phyloP scores from a whole-genome alignment of 495 filamentous ascomycete species.

The Astrothelium macrocarpum region DNA sequence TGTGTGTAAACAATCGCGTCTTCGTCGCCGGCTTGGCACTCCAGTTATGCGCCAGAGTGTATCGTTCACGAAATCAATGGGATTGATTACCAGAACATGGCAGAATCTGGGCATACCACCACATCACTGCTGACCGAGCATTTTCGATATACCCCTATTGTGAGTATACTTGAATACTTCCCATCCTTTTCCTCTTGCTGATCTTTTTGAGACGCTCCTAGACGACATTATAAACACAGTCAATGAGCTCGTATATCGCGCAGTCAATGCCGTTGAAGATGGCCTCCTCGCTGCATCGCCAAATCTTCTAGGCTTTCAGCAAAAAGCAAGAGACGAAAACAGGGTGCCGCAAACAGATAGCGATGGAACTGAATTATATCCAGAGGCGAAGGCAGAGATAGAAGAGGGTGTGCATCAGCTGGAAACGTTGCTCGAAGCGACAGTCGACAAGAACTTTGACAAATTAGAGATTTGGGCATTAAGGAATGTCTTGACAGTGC shows the following conservation, averaged over 20 bases:
- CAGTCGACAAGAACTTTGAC: conserved; percentile 71
- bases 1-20: conserved; percentile 3
- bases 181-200: conserved; percentile 18
- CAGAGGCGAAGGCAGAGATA: conserved; percentile 59
- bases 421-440: conserved; percentile 81
- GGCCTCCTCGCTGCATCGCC: conserved; percentile 65
- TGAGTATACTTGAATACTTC: conserved; percentile 35
- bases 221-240: conserved; percentile 97
- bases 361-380: conserved; percentile 38
- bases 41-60: background rate
- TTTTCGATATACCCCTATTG: conserved; percentile 85
- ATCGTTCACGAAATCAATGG: background rate
- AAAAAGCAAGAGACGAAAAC: conserved; percentile 14
- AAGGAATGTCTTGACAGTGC: conserved; percentile 77
- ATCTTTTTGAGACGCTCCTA: conserved; percentile 59
- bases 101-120: conserved; percentile 38
- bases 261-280: conserved; percentile 71
- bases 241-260: conserved; percentile 79
- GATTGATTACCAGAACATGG: conserved; percentile 31
- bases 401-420: conserved; percentile 85
- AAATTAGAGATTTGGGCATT: conserved; percentile 74
- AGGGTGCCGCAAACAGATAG: conserved; percentile 45
- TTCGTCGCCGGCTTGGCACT: background rate
- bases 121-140: conserved; percentile 88
- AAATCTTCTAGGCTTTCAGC: conserved; percentile 60